Evolutionary conservation across 1,284 basidiomycete species (phyloP).

Genomic region (Cutaneotrichosporon dermatis): DNA sequence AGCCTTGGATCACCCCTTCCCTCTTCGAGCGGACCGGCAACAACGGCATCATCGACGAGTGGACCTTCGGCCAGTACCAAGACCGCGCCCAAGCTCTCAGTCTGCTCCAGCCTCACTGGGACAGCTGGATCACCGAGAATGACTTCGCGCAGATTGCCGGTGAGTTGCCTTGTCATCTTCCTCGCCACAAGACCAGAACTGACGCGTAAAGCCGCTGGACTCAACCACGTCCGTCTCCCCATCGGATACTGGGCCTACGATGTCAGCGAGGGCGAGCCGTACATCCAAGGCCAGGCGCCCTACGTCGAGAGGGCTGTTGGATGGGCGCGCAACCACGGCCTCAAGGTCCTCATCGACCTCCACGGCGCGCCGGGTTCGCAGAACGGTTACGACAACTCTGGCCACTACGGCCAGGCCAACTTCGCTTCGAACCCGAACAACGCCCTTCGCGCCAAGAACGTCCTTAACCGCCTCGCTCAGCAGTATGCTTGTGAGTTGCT

Average conservation of each 20-base stretch:
- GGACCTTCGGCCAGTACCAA: constrained; percentile 58
- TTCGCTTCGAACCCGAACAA: constrained; percentile 3
- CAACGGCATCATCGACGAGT: constrained; percentile 68
- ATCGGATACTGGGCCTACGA: constrained; percentile 83
- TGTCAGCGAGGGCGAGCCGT: constrained; percentile 72
- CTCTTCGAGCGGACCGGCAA: constrained; percentile 78
- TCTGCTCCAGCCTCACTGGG: constrained; percentile 39
- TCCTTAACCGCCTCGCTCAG: constrained; percentile 21
- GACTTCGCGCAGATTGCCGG: constrained; percentile 72
- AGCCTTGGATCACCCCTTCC: constrained; percentile 58
- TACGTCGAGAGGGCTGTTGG: constrained; percentile 59
- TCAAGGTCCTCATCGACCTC: constrained; percentile 65
- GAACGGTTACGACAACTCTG: constrained; percentile 77
- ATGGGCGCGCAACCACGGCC: constrained; percentile 70
- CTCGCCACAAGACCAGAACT: too few relatives aligned
- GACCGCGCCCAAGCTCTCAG: constrained; percentile 33
- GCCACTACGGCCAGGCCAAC: constrained; percentile 49
- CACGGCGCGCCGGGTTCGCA: constrained; percentile 83
- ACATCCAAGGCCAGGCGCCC: constrained; percentile 46
- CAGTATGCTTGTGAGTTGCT: constrained; percentile 9
- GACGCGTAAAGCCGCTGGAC: constrained; percentile 53
- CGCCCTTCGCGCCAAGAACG: constrained; percentile 50
- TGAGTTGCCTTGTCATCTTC: constrained; percentile 17
- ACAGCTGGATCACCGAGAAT: constrained; percentile 64
- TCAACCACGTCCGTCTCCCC: constrained; percentile 77